Conservation (phyloP, 768 basidiomycete species). For the Russula brevipes region DNA sequence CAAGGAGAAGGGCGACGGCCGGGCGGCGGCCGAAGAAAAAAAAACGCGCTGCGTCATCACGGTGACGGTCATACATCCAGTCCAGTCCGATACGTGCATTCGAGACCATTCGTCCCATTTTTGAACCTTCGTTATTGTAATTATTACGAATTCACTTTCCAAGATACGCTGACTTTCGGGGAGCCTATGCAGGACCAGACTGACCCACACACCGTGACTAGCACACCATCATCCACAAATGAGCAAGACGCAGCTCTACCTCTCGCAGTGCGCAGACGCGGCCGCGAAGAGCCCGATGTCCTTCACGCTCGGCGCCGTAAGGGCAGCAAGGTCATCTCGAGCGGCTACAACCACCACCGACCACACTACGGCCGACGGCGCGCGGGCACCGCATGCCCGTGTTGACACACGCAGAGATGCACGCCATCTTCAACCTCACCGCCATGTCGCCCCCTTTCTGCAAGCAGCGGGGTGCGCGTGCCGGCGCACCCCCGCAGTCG, state of each 20-base stretch:
- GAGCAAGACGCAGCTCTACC: slow-evolving; percentile 40
- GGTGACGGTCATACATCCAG: too few relatives aligned
- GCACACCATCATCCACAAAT: slow-evolving; percentile 27
- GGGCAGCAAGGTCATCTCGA: slow-evolving; percentile 50
- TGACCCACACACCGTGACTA: too few relatives aligned
- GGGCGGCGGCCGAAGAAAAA: too few relatives aligned
- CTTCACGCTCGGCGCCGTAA: slow-evolving; percentile 47
- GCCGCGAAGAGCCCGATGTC: slow-evolving; percentile 49
- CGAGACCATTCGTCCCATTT: too few relatives aligned
- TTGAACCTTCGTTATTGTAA: too few relatives aligned
- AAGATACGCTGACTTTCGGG: too few relatives aligned
- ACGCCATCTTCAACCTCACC: slow-evolving; percentile 49
- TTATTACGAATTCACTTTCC: too few relatives aligned
- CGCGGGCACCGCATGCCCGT: slow-evolving; percentile 41
- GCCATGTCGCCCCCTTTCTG: slow-evolving; percentile 48
- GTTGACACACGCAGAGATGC: slow-evolving; percentile 62
- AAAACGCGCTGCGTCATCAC: too few relatives aligned
- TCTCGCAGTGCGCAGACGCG: slow-evolving; percentile 34
- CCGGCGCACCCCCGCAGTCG: slow-evolving; percentile 28
- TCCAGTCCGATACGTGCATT: too few relatives aligned
- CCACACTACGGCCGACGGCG: slow-evolving; percentile 44
- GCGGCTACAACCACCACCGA: slow-evolving; percentile 51
- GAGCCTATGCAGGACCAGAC: too few relatives aligned
- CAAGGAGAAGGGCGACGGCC: too few relatives aligned
- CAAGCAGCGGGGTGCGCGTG: slow-evolving; percentile 38